phyloP scores from a whole-genome alignment of 441 rosid species.

The Pelargonium cotyledonis region DNA sequence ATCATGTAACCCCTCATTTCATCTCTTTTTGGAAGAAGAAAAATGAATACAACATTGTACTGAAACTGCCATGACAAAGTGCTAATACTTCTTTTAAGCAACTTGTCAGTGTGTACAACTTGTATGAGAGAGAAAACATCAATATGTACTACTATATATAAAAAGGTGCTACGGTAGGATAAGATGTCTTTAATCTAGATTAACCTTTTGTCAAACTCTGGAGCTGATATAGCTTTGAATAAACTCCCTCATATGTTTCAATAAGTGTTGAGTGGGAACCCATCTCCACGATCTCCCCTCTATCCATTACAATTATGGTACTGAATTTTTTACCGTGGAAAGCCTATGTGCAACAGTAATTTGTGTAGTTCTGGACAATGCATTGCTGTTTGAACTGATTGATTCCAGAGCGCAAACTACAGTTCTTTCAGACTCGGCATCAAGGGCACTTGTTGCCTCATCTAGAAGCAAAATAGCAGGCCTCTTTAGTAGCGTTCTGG shows the following conservation, averaged over 20 bases:
- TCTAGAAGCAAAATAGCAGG: constrained; percentile 56
- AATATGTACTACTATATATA: no score
- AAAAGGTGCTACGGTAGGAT: background rate
- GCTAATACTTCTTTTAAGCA: background rate
- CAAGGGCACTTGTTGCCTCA: constrained; percentile 70
- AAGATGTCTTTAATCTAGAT: background rate
- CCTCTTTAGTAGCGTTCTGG: constrained; percentile 49
- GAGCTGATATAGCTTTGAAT: constrained; percentile 40
- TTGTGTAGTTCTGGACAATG: constrained; percentile 33
- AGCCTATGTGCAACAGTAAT: constrained; percentile 64
- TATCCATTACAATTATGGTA: constrained; percentile 48
- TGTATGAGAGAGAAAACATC: no score
- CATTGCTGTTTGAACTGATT: constrained; percentile 17
- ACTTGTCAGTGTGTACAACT: background rate
- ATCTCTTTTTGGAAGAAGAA: background rate
- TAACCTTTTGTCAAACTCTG: constrained; percentile 26
- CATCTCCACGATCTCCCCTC: constrained; percentile 45
- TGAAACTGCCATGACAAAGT: constrained; percentile 1
- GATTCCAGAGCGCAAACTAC: constrained; percentile 44
- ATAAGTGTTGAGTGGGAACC: constrained; percentile 47
- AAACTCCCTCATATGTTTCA: constrained; percentile 34
- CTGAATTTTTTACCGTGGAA: constrained; percentile 47
- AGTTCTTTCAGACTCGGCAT: constrained; percentile 52
- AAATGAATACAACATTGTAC: background rate
- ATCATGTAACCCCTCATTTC: constrained; percentile 2